A percentile compares a stretch with the other conserved stretches of the same genome.
phyloP scores from a whole-genome alignment of 257 asterid species.

The Solanum neorickii region DNA sequence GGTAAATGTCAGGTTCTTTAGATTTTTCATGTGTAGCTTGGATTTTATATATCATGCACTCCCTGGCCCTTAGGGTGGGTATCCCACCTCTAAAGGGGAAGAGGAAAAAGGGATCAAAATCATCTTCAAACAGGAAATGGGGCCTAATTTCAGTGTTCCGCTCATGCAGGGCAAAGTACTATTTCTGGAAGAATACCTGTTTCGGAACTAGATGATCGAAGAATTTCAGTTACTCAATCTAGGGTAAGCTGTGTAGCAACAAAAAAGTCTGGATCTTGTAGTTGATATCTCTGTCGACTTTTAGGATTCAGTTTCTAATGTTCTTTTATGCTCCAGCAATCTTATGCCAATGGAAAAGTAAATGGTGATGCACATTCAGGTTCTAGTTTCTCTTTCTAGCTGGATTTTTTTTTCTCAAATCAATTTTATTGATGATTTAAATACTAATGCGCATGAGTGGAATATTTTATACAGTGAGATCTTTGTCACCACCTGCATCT shows the following conservation, averaged over 20 bases:
- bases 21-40: not conserved
- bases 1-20: not conserved
- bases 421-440: not conserved
- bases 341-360: conserved; percentile 59
- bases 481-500: conserved; percentile 58
- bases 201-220: conserved; percentile 30
- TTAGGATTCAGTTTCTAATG: conserved; percentile 3
- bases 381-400: conserved; percentile 5
- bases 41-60: not conserved
- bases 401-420: not conserved
- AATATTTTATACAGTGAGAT: conserved; percentile 41
- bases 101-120: not conserved
- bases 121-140: not conserved
- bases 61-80: not conserved
- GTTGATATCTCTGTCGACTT: not conserved
- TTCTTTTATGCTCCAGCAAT: conserved; percentile 45
- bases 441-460: not conserved
- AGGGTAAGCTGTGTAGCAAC: conserved; percentile 34
- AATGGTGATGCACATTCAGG: conserved; percentile 55
- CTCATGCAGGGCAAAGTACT: conserved; percentile 43
- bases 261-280: not conserved
- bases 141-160: not conserved
- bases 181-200: conserved; percentile 21
- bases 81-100: not conserved
- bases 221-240: conserved; percentile 29